A percentile compares a stretch with the other conserved stretches of the same genome.
Conservation (phyloP, 192 early-diverging fungal genomes). For the Backusella mclennaniae region DNA sequence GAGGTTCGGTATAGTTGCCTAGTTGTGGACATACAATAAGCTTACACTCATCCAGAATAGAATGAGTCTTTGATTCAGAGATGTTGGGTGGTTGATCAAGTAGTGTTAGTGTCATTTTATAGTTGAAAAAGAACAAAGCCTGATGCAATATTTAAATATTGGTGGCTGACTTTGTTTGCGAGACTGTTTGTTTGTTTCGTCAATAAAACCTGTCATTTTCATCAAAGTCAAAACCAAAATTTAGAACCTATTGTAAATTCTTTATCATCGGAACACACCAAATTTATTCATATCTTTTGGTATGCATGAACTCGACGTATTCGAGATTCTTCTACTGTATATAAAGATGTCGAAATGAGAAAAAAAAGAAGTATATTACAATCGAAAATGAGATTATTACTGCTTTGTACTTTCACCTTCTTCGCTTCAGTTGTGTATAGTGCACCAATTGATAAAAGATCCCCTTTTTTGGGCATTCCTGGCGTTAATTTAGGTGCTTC, state of each 20-base stretch:
- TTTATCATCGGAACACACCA: neutral
- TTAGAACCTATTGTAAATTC: neutral
- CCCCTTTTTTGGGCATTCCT: neutral
- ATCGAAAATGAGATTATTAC: neutral
- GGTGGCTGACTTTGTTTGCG: neutral
- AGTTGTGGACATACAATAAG: constrained; percentile 27
- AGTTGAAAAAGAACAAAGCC: neutral
- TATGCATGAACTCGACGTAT: neutral
- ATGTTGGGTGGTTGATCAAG: constrained; percentile 26
- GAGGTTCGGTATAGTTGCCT: constrained; percentile 1
- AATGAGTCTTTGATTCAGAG: constrained; percentile 3
- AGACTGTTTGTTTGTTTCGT: neutral
- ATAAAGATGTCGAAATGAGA: neutral
- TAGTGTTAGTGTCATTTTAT: constrained; percentile 30
- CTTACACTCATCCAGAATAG: constrained; percentile 6
- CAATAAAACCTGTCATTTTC: neutral
- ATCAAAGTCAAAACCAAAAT: neutral
- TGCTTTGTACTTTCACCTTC: neutral
- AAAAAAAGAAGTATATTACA: neutral
- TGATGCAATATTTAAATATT: neutral
- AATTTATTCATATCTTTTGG: neutral
- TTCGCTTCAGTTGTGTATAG: neutral
- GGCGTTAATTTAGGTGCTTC: neutral
- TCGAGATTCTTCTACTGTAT: neutral
- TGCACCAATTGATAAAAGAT: neutral